Evolutionary conservation across 768 basidiomycete species (phyloP).

Genomic region (Mycena chlorophos): DNA sequence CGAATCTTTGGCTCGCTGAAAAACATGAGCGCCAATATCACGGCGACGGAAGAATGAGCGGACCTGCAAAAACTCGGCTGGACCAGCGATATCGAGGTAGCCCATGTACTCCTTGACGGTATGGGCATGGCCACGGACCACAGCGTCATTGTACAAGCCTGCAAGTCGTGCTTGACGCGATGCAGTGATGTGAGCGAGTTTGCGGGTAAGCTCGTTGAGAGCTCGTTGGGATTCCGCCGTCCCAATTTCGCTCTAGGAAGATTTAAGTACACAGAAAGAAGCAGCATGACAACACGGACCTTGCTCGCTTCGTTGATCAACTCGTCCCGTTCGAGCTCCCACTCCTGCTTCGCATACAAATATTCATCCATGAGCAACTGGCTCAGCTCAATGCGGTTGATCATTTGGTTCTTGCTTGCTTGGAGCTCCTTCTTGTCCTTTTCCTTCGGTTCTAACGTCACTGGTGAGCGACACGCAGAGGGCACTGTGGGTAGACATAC

Average conservation of each 20-base stretch:
- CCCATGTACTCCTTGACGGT: constrained; percentile 28
- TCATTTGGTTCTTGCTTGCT: neutral
- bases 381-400: constrained; percentile 31
- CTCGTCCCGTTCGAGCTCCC: constrained; percentile 30
- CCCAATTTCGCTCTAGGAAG: neutral
- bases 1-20: constrained; percentile 28
- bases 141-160: constrained; percentile 28
- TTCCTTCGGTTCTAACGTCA: neutral
- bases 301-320: constrained; percentile 24
- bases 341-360: constrained; percentile 29
- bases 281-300: neutral
- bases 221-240: constrained; percentile 6
- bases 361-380: constrained; percentile 30
- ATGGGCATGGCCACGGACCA: constrained; percentile 30
- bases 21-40: neutral
- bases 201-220: constrained; percentile 25
- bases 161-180: constrained; percentile 28
- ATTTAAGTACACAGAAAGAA: neutral
- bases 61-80: constrained; percentile 24
- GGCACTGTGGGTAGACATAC: neutral
- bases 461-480: neutral
- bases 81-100: constrained; percentile 26
- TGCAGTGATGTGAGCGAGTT: constrained; percentile 27
- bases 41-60: neutral
- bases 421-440: neutral